These are phyloP conservation scores for Penicillium vulpinum DNA, from an alignment of 2,329 filamentous ascomycete genomes.

Conservation along the genomic window DNA sequence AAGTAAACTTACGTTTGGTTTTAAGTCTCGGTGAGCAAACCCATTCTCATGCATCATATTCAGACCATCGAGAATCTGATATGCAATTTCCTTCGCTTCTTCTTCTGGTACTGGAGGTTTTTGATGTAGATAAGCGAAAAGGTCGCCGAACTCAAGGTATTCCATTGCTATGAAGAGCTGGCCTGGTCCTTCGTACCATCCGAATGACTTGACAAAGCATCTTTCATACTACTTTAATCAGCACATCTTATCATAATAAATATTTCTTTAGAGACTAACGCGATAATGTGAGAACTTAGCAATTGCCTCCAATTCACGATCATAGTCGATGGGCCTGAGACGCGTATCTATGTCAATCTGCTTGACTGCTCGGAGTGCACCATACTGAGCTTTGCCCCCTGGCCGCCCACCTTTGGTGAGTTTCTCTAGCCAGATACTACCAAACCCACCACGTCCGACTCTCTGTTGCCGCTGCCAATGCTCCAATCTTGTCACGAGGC, in stretches of 20 bases:
- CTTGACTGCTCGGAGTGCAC: conserved; percentile 5
- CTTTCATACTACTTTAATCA: conserved; percentile 7
- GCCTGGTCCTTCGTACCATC: background rate
- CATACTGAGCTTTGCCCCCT: background rate
- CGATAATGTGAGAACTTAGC: conserved; percentile 13
- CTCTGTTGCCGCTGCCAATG: background rate
- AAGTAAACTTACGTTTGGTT: conserved; percentile 9
- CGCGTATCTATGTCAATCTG: conserved; percentile 1
- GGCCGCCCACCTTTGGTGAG: background rate
- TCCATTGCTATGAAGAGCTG: conserved; percentile 7
- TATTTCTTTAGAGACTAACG: background rate
- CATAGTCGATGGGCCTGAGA: background rate
- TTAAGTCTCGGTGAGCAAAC: conserved; percentile 6
- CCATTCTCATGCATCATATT: conserved; percentile 7
- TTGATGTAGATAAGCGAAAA: background rate
- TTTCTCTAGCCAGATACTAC: background rate
- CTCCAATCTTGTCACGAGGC: background rate
- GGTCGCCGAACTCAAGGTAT: conserved; percentile 2
- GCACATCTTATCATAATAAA: background rate
- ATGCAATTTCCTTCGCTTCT: background rate
- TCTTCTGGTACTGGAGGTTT: background rate
- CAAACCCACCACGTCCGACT: background rate
- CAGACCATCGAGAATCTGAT: conserved; percentile 5
- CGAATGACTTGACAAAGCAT: conserved; percentile 8
- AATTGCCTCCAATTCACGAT: conserved; percentile 9